These are phyloP conservation scores for Aspergillus pseudoviridinutans DNA, from an alignment of 2,329 filamentous ascomycete species.

Conservation along the genomic window DNA sequence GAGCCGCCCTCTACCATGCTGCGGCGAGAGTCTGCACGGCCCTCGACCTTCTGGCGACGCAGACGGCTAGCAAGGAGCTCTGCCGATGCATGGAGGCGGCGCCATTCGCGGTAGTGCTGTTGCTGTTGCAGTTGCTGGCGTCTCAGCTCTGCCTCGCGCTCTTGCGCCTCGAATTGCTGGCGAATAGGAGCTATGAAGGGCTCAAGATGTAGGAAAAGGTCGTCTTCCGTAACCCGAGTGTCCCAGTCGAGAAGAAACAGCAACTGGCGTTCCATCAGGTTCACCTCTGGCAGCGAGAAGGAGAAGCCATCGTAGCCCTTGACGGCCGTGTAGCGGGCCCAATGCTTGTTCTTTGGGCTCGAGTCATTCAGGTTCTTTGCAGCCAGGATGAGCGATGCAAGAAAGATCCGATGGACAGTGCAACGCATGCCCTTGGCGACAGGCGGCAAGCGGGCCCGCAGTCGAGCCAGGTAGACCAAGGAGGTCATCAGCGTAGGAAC, in stretches of 20 bases:
- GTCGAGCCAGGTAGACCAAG: slow-evolving; percentile 83
- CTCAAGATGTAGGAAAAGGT: slow-evolving; percentile 83
- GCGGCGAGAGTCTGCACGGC: slow-evolving; percentile 23
- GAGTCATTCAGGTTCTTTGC: slow-evolving; percentile 99
- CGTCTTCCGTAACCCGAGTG: slow-evolving; percentile 75
- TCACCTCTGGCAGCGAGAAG: slow-evolving; percentile 93
- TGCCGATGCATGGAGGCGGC: slow-evolving; percentile 32
- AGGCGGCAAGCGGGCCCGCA: slow-evolving; percentile 80
- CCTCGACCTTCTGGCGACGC: slow-evolving; percentile 34
- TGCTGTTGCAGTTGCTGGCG: background rate
- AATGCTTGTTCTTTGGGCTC: slow-evolving; percentile 99
- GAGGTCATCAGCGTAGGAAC: slow-evolving; percentile 97
- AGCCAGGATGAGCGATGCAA: slow-evolving; percentile 62
- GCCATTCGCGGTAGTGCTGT: slow-evolving; percentile 32
- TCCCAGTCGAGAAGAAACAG: slow-evolving; percentile 95
- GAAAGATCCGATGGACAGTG: slow-evolving; percentile 96
- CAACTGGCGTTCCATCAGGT: slow-evolving; percentile 98
- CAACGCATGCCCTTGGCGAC: slow-evolving; percentile 95
- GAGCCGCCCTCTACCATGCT: slow-evolving; percentile 6
- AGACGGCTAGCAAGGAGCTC: slow-evolving; percentile 34
- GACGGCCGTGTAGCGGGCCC: slow-evolving; percentile 87
- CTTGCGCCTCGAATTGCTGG: slow-evolving; percentile 52
- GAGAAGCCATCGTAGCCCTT: slow-evolving; percentile 71
- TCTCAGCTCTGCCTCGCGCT: slow-evolving; percentile 36
- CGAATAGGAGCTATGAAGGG: slow-evolving; percentile 85